These are phyloP conservation scores for Fraxinus xanthoxyloides DNA, from an alignment of 305 asterid species.

Conservation along the genomic window DNA sequence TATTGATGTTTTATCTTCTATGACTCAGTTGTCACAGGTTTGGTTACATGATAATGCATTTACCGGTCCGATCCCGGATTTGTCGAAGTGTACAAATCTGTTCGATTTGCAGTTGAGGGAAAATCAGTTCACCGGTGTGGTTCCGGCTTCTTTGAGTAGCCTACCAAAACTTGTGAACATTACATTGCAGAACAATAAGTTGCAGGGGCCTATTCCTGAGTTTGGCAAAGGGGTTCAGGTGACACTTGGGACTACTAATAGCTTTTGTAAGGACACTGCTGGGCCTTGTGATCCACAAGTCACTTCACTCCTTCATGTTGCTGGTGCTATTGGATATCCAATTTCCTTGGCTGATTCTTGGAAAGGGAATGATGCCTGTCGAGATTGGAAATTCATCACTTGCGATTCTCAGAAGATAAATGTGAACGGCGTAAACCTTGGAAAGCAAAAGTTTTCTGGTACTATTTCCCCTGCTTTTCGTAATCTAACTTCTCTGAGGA, in stretches of 20 bases:
- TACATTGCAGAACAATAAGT: conserved; percentile 62
- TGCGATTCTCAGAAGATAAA: conserved; percentile 64
- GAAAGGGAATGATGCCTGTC: conserved; percentile 72
- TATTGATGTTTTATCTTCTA: conserved; percentile 54
- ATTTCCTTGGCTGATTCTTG: conserved; percentile 68
- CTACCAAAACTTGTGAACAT: conserved; percentile 53
- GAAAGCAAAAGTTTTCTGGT: conserved; percentile 55
- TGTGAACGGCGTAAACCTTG: conserved; percentile 57
- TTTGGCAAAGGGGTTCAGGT: conserved; percentile 34
- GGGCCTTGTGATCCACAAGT: conserved; percentile 93
- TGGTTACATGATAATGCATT: conserved; percentile 76
- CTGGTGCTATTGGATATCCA: conserved; percentile 74
- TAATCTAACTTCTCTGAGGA: conserved; percentile 68
- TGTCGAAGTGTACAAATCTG: conserved; percentile 59
- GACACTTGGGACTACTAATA: conserved; percentile 43
- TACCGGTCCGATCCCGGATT: conserved; percentile 78
- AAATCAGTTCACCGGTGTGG: conserved; percentile 64
- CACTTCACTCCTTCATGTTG: conserved; percentile 64
- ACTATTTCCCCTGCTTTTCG: conserved; percentile 71
- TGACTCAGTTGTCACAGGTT: conserved; percentile 64
- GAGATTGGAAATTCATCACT: conserved; percentile 51
- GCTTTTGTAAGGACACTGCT: conserved; percentile 59
- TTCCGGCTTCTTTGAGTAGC: conserved; percentile 52
- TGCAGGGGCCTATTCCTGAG: conserved; percentile 81
- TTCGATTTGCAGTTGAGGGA: conserved; percentile 83